Conservation (phyloP, 768 basidiomycete genomes). For the Suillus paluster region DNA sequence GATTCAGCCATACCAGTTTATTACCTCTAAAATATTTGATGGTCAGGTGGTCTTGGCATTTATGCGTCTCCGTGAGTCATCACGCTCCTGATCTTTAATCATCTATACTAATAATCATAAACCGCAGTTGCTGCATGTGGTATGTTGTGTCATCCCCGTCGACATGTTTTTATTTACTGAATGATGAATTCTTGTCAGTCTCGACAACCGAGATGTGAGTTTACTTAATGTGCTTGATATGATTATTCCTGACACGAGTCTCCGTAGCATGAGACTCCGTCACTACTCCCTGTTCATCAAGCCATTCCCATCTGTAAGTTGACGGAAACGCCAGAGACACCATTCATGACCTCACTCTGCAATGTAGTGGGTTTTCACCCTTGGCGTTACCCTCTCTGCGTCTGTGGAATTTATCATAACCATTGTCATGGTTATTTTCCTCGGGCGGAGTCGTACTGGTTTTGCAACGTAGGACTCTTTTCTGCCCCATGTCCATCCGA, state of each 20-base stretch:
- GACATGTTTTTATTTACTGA: neutral
- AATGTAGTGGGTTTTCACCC: slow-evolving; percentile 35
- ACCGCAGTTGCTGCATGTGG: slow-evolving; percentile 33
- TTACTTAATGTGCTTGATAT: neutral
- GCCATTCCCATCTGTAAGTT: slow-evolving; percentile 33
- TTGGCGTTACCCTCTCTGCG: slow-evolving; percentile 36
- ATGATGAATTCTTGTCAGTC: slow-evolving; percentile 16
- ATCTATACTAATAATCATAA: neutral
- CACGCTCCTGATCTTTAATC: neutral
- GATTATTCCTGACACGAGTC: neutral
- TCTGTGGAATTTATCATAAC: slow-evolving; percentile 40
- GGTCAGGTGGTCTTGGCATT: slow-evolving; percentile 35
- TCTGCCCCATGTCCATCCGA: neutral
- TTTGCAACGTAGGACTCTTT: slow-evolving; percentile 27
- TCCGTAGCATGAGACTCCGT: slow-evolving; percentile 28
- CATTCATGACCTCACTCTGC: neutral
- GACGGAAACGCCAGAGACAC: neutral
- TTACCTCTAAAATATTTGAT: neutral
- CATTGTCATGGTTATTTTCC: slow-evolving; percentile 34
- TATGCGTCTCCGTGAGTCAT: slow-evolving; percentile 35
- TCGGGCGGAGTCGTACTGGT: slow-evolving; percentile 35
- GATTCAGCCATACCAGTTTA: neutral
- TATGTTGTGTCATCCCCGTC: slow-evolving; percentile 12
- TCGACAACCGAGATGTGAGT: slow-evolving; percentile 38
- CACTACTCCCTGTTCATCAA: slow-evolving; percentile 35